Evolutionary conservation across 2,329 filamentous ascomycete genomes (phyloP), one percentile per base, ranked within the genome.

Genomic region (Stromatinia cepivora): DNA sequence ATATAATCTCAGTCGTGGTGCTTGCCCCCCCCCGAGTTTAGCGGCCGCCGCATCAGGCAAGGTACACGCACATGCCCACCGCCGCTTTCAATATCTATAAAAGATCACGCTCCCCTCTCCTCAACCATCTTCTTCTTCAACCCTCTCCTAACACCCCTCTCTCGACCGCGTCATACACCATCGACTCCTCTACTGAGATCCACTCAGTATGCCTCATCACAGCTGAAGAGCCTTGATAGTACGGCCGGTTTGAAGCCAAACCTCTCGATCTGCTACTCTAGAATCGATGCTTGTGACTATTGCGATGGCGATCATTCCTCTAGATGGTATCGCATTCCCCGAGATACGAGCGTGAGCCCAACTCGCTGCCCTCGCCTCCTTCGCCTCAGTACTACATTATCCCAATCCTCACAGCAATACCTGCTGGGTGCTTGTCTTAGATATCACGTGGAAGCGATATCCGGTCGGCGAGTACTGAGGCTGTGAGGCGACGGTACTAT

Each of bases 11-110:
- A 31, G 25, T 54, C 52, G 22, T 39, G 9, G 5, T 46, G 11
- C 11, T 48, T 17, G 15, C 45, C 62, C 50, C 61, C 61, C 31
- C 25, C 9, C n/a, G 48, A 54, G 48, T 54, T 65, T 65, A 54
- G 62, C 48, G 46, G 62, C 48, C 48, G 31, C 62, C 46, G 62
- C 22, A 65, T 53, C 48, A 45, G 48, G 48, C 62, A 65, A 65
- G 62, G 48, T 54, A 20, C 42, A 25, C 34, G 45, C 59, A 63
- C 45, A 25, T 15, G 20, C 45, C 28, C 3, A 45, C 45, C 45
- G 59, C 45, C 9, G 25, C 59, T 52, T 63, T 52, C 45, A 39
- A 48, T 15, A 36, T 22, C 25, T 50, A 63, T 52, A 63, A 63
- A 15, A 15, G 1, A 15, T 48, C n/a, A n/a, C 45, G 25, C 20